Evolutionary conservation across 2,329 filamentous ascomycete genomes (phyloP), one percentile per base, ranked within the genome.

Genomic region (Lomentospora prolificans): DNA sequence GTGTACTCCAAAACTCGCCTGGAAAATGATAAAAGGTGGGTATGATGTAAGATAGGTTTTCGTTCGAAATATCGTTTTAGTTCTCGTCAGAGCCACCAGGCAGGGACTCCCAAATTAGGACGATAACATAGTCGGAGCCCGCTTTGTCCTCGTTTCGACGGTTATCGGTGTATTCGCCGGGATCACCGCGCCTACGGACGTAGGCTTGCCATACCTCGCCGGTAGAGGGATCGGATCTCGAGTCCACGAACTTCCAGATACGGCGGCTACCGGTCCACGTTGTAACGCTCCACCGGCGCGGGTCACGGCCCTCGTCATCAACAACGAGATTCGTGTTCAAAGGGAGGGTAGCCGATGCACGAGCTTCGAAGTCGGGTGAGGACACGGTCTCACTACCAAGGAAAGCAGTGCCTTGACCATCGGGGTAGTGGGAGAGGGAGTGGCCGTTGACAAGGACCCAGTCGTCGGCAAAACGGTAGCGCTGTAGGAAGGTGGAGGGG

Each of bases 381-480:
- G 24, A 31, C 17, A 51, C 53, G 22, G 28, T 14, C 3, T 31
- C 17, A 17, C 41, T 50, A 25, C 55, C 50, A 27, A 56, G 48
- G 48, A 28, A 17, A 27, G 55, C 48, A 7, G 39, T 48, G 19
- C 22, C 50, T 22, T 51, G 50, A 2, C 70, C 69, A 54, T 70
- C 67, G 0, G 69, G 67, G 59, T 76, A 74, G 51, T 74, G 67
- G 41, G 67, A 69, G 57, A 78, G 67, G 28, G 72, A 71, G 61
- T 74, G 67, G 4, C 75, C 75, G 58, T 76, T 77, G 46, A 75
- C 70, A 4, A 78, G 66, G 3, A 76, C 66, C 75, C 75, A 78
- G 60, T 70, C 67, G 61, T 75, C 73, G 39, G 62, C 65, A 62
- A 77, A 76, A 30, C 66, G 62, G 58, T 74, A 76, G 5, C 73